These are phyloP conservation scores for Nothomitra cinnamomea DNA, from an alignment of 2,329 filamentous ascomycete genomes.

Conservation along the genomic window DNA sequence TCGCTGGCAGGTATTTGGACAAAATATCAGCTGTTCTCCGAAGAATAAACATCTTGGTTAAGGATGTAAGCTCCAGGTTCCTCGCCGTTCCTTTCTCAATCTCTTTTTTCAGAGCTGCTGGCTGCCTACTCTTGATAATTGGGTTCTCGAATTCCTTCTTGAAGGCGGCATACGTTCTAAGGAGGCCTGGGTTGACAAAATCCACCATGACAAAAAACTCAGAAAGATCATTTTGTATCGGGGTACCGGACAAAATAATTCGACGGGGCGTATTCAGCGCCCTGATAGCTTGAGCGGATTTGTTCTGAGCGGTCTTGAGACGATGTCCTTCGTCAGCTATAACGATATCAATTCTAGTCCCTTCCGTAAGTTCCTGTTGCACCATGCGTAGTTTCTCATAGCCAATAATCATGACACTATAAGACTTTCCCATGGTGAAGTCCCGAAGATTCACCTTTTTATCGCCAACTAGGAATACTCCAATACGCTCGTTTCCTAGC, in stretches of 20 bases:
- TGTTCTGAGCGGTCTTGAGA: conserved; percentile 52
- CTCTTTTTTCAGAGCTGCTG: conserved; percentile 41
- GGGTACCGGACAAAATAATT: conserved; percentile 48
- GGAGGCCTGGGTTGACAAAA: conserved; percentile 48
- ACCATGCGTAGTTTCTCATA: conserved; percentile 53
- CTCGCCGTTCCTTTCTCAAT: conserved; percentile 46
- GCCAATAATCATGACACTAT: conserved; percentile 56
- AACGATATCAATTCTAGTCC: conserved; percentile 47
- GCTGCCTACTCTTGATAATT: conserved; percentile 46
- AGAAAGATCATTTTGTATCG: conserved; percentile 49
- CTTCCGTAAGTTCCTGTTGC: conserved; percentile 46
- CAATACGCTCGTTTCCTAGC: conserved; percentile 53
- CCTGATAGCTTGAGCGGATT: conserved; percentile 47
- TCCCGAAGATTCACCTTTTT: conserved; percentile 44
- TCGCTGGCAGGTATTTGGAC: conserved; percentile 45
- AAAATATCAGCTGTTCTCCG: conserved; percentile 49
- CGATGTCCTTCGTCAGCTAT: conserved; percentile 54
- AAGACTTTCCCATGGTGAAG: conserved; percentile 50
- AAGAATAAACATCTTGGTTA: conserved; percentile 48
- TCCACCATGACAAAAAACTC: conserved; percentile 54
- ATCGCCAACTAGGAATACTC: conserved; percentile 47
- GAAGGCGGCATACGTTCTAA: conserved; percentile 45
- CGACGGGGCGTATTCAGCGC: conserved; percentile 42
- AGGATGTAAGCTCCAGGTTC: conserved; percentile 40
- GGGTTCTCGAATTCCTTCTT: conserved; percentile 47